Conservation (phyloP, 2,329 filamentous ascomycete genomes). For the Fusarium sp. region DNA sequence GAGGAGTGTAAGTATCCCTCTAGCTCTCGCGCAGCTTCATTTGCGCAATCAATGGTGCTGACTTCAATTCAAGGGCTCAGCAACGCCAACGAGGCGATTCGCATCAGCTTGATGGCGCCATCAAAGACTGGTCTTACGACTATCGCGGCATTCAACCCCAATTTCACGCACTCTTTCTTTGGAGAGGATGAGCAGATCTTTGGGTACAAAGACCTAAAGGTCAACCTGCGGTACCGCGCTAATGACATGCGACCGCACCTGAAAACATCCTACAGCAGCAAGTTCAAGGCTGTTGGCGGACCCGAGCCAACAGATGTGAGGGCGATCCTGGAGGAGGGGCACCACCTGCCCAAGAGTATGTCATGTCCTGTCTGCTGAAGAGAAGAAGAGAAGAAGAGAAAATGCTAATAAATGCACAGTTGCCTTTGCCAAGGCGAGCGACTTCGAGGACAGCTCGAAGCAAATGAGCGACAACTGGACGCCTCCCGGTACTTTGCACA, state of each 20-base stretch:
- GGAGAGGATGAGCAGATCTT: slow-evolving; percentile 93
- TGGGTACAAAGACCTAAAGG: slow-evolving; percentile 84
- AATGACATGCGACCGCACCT: slow-evolving; percentile 83
- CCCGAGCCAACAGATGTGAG: slow-evolving; percentile 76
- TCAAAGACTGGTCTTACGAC: slow-evolving; percentile 62
- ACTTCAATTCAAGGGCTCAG: slow-evolving; percentile 61
- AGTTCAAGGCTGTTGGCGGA: slow-evolving; percentile 75
- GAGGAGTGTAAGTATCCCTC: slow-evolving; percentile 47
- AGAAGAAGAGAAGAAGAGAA: background rate
- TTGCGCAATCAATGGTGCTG: slow-evolving; percentile 17
- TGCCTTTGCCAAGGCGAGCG: slow-evolving; percentile 70
- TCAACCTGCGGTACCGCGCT: slow-evolving; percentile 75
- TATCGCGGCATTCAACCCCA: slow-evolving; percentile 79
- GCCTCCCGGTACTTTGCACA: slow-evolving; percentile 80
- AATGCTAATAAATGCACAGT: slow-evolving; percentile 55
- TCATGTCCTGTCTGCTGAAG: slow-evolving; percentile 33
- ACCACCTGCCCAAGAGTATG: slow-evolving; percentile 75
- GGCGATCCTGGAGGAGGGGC: slow-evolving; percentile 69
- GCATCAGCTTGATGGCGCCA: slow-evolving; percentile 68
- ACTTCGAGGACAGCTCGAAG: slow-evolving; percentile 71
- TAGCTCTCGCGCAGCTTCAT: background rate
- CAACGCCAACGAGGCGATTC: slow-evolving; percentile 70
- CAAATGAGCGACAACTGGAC: slow-evolving; percentile 60
- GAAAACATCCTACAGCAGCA: slow-evolving; percentile 75
- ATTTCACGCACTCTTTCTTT: slow-evolving; percentile 92